Percentiles rank a stretch among this genome's conserved stretches.
These are phyloP conservation scores for Lanzia echinophila DNA, from an alignment of 2,329 filamentous ascomycete genomes.

Conservation along the genomic window DNA sequence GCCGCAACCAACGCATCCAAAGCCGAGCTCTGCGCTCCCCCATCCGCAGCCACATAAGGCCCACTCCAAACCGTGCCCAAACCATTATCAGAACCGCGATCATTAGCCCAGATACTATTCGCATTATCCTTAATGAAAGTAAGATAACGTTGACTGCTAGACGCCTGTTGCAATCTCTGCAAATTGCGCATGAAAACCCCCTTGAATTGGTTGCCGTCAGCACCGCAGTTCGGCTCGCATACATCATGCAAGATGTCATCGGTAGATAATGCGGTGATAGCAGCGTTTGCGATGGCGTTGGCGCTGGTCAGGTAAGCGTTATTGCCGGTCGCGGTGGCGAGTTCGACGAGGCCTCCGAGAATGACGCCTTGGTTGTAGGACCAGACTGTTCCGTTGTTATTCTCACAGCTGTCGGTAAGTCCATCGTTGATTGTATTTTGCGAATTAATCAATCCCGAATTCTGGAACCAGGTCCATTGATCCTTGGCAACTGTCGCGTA, in stretches of 20 bases:
- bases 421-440: constrained; percentile 48
- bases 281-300: constrained; percentile 47
- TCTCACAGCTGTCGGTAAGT: constrained; percentile 41
- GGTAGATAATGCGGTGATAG: constrained; percentile 39
- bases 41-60: constrained; percentile 47
- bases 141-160: constrained; percentile 43
- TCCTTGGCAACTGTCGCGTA: constrained; percentile 48
- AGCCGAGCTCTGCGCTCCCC: constrained; percentile 57
- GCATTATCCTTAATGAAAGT: constrained; percentile 57
- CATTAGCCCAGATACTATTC: constrained; percentile 56
- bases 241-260: constrained; percentile 47
- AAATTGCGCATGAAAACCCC: constrained; percentile 64
- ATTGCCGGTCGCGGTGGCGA: constrained; percentile 43
- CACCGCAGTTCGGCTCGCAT: constrained; percentile 42
- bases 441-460: constrained; percentile 41
- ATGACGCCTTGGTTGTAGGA: constrained; percentile 58
- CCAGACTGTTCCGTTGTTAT: constrained; percentile 39
- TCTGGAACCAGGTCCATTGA: constrained; percentile 46
- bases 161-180: constrained; percentile 41
- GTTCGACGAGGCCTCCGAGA: constrained; percentile 52
- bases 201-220: constrained; percentile 63
- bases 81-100: constrained; percentile 41
- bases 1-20: constrained; percentile 63
- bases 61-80: constrained; percentile 60
- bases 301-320: constrained; percentile 39